Base-by-base conservation (phyloP, 2,329 filamentous ascomycete species). In the Teratosphaeria zuluensis region DNA sequence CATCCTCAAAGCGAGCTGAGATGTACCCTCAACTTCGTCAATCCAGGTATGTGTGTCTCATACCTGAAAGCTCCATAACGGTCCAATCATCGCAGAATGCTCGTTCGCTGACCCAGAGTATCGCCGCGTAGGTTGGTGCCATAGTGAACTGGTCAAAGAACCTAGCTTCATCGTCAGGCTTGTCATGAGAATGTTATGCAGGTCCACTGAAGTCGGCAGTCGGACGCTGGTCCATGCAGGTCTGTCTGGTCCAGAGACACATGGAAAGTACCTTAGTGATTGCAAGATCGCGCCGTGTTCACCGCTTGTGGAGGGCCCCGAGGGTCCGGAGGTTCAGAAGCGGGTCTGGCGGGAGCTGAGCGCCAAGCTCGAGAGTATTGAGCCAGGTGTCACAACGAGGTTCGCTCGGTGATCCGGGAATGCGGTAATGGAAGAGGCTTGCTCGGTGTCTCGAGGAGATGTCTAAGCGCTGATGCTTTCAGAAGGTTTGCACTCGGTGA, bases 11-110 rank as follows among this genome's bases (percentile, higher is more conserved):
- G 68, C 2, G 62, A 68, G 51, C 65, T 69, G 11, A 59, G 63
- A 5, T 77, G 83, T 46, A 76, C 76, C 1, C 63, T 84, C 58
- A 83, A 82, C 64, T 73, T 74, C 60, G 61, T 81, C 31, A 55
- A 55, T 16, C 32, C 28, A 53, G 21, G 52, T 31, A 53, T 3
- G n/a, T 48, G 42, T 21, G 42, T 48, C 42, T 48, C 16, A 48
- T 48, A 19, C 6, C 21, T 21, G 5, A 48, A n/a, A 21, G 4
- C 16, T 5, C 4, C 16, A 21, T 4, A 16, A 16, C n/a, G 16
- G 16, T 48, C 1, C 19, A 6, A 8, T 16, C 5, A 48, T 19
- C 38, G 38, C 38, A 35, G 14, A 35, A 9, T 14, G 33, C 16
- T 46, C 16, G n/a, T 48, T 21, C 19, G 42, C 42, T 48, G 16